Base-by-base conservation (phyloP, 148 eudicot genomes). In the Silene uniflora region DNA sequence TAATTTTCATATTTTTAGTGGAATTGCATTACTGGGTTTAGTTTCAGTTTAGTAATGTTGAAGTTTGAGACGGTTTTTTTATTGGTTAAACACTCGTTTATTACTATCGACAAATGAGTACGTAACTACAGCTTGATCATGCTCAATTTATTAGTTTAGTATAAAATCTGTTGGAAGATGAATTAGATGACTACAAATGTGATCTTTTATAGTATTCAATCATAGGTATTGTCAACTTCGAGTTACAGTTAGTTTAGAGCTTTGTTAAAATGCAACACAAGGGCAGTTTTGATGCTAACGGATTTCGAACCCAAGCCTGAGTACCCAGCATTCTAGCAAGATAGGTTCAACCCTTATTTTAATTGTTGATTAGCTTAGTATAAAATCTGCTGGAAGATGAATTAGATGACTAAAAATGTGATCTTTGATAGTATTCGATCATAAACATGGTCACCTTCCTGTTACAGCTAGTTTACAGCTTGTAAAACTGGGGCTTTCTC, bases 201-300 rank as follows among this genome's bases (percentile, higher is more conserved):
- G 21, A 32, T 23, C 23, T 62, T 61, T 22, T 3, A 5, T 21
- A 9, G 8, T 6, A 19, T 61, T 67, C 6, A 4, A 5, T 64
- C 13, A 18, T 27, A 12, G n/a, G n/a, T 12, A 27, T 13, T 29
- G 69, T 12, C 35, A 29, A 44, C 10, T 11, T 65, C 46, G 3
- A 17, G 16, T 14, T 11, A 63, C 64, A 61, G 9, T 22, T 21
- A 5, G 10, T 62, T 19, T 61, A 61, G 10, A 61, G 12, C n/a
- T 6, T 25, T 63, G 39, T 67, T 16, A 6, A 39, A 67, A 64
- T 8, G 70, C n/a, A 23, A 35, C 49, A 35, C 49, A 8, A 42
- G 72, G 55, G 54, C 71, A 46, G n/a, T 42, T 12, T 52, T 52
- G 56, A 52, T 52, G 56, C 56, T 52, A 52, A 52, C 56, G 56